phyloP scores from a whole-genome alignment of 2,329 filamentous ascomycete genomes.

The Phialophora tarda region DNA sequence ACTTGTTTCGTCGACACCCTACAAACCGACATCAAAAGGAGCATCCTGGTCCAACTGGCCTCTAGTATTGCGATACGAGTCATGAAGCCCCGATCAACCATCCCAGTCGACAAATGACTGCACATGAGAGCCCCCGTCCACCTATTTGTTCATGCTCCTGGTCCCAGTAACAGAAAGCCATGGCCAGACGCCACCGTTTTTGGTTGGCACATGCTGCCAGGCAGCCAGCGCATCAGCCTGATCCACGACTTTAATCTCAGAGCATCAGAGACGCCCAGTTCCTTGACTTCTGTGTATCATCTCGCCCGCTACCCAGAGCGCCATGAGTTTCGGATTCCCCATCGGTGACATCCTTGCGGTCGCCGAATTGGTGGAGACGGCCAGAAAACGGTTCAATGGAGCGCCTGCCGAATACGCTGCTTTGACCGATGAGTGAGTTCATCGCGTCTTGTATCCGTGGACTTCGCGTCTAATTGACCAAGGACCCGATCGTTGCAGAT shows the following conservation, averaged over 20 bases:
- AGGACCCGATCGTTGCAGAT: slow-evolving; percentile 23
- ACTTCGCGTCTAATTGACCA: background rate
- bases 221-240: too few relatives aligned
- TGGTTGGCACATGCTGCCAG: too few relatives aligned
- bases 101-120: background rate
- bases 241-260: too few relatives aligned
- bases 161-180: background rate
- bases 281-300: too few relatives aligned
- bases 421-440: slow-evolving; percentile 8
- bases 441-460: too few relatives aligned
- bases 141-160: background rate
- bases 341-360: slow-evolving; percentile 24
- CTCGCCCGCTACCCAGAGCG: background rate
- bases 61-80: background rate
- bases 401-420: slow-evolving; percentile 22
- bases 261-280: too few relatives aligned
- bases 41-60: background rate
- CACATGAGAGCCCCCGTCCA: background rate
- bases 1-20: background rate
- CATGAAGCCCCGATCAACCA: background rate
- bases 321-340: slow-evolving; percentile 30
- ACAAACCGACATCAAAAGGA: background rate
- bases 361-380: slow-evolving; percentile 12
- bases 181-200: background rate
- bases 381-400: slow-evolving; percentile 20